A percentile compares a stretch with the other conserved stretches of the same genome.
phyloP scores from a whole-genome alignment of 1,139 yeast species.

The Nadsonia starkeyi-henricii region DNA sequence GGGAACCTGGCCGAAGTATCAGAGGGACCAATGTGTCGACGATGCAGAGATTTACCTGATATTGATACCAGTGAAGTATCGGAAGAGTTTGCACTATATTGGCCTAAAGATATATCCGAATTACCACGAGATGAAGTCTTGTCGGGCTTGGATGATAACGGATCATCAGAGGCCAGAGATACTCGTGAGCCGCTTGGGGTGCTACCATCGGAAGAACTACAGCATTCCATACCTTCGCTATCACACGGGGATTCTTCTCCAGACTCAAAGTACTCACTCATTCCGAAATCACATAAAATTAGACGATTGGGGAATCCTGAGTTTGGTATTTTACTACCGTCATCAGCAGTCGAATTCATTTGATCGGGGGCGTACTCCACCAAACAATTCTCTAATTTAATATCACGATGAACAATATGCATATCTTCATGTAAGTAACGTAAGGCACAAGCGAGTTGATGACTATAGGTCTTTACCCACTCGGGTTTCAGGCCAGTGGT shows the following conservation, averaged over 20 bases:
- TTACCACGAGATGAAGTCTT: too few species aligned
- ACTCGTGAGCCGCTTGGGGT: too few species aligned
- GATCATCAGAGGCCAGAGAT: too few species aligned
- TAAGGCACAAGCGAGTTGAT: slow-evolving; percentile 50
- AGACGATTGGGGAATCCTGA: slow-evolving; percentile 17
- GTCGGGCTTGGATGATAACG: too few species aligned
- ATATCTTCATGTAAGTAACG: slow-evolving; percentile 58
- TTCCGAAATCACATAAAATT: slow-evolving; percentile 74
- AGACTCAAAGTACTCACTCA: slow-evolving; percentile 33
- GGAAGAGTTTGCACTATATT: slow-evolving; percentile 1
- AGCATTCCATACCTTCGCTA: too few species aligned
- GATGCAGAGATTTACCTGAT: slow-evolving; percentile 1
- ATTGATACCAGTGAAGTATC: slow-evolving; percentile 1
- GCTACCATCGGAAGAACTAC: too few species aligned
- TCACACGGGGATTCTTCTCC: too few species aligned
- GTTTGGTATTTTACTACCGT: slow-evolving; percentile 19
- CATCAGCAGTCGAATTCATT: slow-evolving; percentile 10
- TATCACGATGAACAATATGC: slow-evolving; percentile 68
- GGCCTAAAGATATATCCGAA: slow-evolving; percentile 13
- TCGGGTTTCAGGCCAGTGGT: slow-evolving; percentile 11
- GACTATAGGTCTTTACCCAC: slow-evolving; percentile 25
- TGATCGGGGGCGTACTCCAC: slow-evolving; percentile 28
- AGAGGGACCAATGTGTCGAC: slow-evolving; percentile 16
- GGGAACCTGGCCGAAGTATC: slow-evolving; percentile 15
- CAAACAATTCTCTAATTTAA: slow-evolving; percentile 75